Conservation (phyloP, 1,284 basidiomycete species). For the Singerocomus rubriflavus region DNA sequence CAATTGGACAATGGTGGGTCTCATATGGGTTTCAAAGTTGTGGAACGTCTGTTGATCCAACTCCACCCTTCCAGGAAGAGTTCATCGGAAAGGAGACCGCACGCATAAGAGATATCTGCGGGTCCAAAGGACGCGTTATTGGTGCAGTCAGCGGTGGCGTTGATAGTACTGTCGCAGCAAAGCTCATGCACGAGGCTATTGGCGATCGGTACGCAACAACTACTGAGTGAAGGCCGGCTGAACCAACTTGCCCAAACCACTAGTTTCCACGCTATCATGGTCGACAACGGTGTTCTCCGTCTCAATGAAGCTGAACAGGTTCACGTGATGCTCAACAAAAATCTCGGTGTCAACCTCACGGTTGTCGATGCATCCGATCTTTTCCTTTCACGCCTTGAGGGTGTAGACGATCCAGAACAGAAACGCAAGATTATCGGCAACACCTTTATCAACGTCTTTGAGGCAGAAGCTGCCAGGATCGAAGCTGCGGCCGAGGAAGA, state of each 20-base stretch:
- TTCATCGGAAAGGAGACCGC: constrained; percentile 98
- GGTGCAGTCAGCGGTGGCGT: constrained; percentile 98
- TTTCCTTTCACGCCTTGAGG: constrained; percentile 88
- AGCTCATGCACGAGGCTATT: constrained; percentile 99
- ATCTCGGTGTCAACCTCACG: constrained; percentile 95
- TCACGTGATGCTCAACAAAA: constrained; percentile 90
- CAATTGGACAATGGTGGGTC: constrained; percentile 92
- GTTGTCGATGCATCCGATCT: constrained; percentile 94
- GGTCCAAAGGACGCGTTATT: constrained; percentile 92
- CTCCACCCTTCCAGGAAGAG: constrained; percentile 61
- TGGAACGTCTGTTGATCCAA: neutral
- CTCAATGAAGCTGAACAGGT: constrained; percentile 92
- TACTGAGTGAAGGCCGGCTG: neutral
- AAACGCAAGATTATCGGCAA: constrained; percentile 99
- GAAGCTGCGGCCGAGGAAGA: constrained; percentile 83
- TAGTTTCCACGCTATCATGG: constrained; percentile 99
- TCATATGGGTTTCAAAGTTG: neutral
- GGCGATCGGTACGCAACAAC: constrained; percentile 75
- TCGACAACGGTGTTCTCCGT: constrained; percentile 97
- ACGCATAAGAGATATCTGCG: constrained; percentile 94
- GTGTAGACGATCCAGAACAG: constrained; percentile 93
- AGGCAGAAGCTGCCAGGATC: constrained; percentile 87
- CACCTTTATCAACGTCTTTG: constrained; percentile 98
- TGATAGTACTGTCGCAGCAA: constrained; percentile 97
- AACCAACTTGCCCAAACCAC: neutral